Evolutionary conservation across 345 rosid genomes (phyloP), one percentile per base, ranked within the genome.

Genomic region (Syzygium jambos): DNA sequence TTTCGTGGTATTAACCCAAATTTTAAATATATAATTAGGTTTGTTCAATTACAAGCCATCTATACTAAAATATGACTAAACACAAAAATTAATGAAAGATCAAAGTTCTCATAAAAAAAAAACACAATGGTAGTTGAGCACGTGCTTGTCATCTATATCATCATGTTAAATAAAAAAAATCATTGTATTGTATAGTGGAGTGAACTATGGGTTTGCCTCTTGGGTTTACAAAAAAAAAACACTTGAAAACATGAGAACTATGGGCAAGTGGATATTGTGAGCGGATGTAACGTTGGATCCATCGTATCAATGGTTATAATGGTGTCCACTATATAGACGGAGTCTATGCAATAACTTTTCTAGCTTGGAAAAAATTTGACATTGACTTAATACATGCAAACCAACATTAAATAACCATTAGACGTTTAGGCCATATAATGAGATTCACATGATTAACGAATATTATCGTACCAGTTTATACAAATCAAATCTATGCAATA

Each of bases 231-330:
- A 34, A 34, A 34, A n/a, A n/a, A 41, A 57, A 61, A 61, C 1
- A 61, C 73, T n/a, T 13, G n/a, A n/a, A 59, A n/a, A 13, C 5
- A 61, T 4, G 34, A n/a, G 17, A 61, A 13, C 4, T n/a, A 27
- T 14, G 38, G 2, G 2, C 17, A 12, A 4, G 34, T 61, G 34
- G 9, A n/a, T 4, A 41, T 41, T 1, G 43, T 41, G 43, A 41
- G 43, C 5, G 7, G 17, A 61, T 2, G 1, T 13, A 61, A 12
- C 9, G 4, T 0, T n/a, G 2, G 9, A 61, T 61, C 38, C 38
- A 61, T 61, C 0, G 6, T 1, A 14, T 61, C 3, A 2, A 27
- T 61, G 9, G 3, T 61, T n/a, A n/a, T 61, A n/a, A 61, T n/a
- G 4, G 9, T 25, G 63, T 25, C 29, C 5, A 61, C 1, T 27